Conservation (phyloP, 2,329 filamentous ascomycete genomes). For the Rasamsonia emersonii region DNA sequence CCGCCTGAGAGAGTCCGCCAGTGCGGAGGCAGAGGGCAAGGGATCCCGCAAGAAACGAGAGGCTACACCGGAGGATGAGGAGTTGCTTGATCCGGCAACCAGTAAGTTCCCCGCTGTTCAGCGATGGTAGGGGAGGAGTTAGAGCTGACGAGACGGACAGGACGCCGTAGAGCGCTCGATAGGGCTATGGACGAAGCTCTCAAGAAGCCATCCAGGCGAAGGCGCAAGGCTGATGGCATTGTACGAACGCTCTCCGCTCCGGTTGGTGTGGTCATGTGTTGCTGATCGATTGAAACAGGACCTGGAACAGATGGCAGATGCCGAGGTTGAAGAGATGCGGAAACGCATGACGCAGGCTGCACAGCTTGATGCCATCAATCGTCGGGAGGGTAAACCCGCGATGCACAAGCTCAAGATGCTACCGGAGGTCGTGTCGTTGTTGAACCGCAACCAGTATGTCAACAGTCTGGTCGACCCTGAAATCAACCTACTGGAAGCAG, state of each 20-base stretch:
- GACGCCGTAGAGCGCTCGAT: slow-evolving; percentile 72
- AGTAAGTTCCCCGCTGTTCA: slow-evolving; percentile 40
- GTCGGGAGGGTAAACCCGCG: slow-evolving; percentile 69
- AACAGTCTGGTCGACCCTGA: slow-evolving; percentile 87
- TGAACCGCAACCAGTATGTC: slow-evolving; percentile 77
- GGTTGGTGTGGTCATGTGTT: not conserved
- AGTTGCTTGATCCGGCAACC: slow-evolving; percentile 74
- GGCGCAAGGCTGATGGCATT: slow-evolving; percentile 78
- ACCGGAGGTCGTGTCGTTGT: slow-evolving; percentile 75
- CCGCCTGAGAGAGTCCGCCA: slow-evolving; percentile 60
- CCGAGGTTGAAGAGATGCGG: slow-evolving; percentile 80
- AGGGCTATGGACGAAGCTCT: slow-evolving; percentile 79
- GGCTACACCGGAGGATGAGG: slow-evolving; percentile 59
- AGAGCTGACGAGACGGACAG: slow-evolving; percentile 25
- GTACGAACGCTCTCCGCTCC: slow-evolving; percentile 45
- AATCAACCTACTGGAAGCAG: slow-evolving; percentile 86
- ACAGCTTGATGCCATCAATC: slow-evolving; percentile 73
- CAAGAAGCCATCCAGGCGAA: slow-evolving; percentile 66
- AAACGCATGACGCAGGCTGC: slow-evolving; percentile 86
- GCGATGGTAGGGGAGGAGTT: slow-evolving; percentile 1
- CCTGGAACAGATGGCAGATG: slow-evolving; percentile 80
- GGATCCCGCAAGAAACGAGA: slow-evolving; percentile 44
- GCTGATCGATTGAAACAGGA: slow-evolving; percentile 52
- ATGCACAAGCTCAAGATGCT: slow-evolving; percentile 90
- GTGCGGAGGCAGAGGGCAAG: slow-evolving; percentile 43